phyloP scores from a whole-genome alignment of 768 basidiomycete genomes.

The Naganishia randhawae region DNA sequence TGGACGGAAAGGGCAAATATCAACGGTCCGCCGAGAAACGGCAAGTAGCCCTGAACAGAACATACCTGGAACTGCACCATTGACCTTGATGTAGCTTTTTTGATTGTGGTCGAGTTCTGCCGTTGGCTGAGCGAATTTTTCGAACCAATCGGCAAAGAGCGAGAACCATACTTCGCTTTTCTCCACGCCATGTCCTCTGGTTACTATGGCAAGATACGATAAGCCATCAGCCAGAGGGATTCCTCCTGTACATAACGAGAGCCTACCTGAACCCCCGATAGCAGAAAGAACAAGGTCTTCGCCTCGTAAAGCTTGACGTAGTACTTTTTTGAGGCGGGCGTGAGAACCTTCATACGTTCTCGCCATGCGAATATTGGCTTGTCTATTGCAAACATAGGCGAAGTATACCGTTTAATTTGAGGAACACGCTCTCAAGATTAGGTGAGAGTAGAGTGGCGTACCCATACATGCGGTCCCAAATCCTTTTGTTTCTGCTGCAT shows the following conservation, averaged over 20 bases:
- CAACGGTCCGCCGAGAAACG: too few relatives aligned
- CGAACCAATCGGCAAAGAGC: slow-evolving; percentile 44
- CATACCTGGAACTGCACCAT: slow-evolving; percentile 45
- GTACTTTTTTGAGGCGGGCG: slow-evolving; percentile 25
- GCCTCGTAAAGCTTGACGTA: slow-evolving; percentile 40
- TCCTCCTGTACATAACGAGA: neutral
- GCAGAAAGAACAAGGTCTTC: slow-evolving; percentile 39
- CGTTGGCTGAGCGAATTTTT: slow-evolving; percentile 30
- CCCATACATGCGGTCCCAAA: slow-evolving; percentile 17
- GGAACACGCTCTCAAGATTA: neutral
- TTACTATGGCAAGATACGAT: slow-evolving; percentile 33
- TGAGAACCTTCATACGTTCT: slow-evolving; percentile 24
- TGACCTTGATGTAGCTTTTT: slow-evolving; percentile 20
- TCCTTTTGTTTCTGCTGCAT: neutral
- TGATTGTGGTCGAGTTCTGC: too few relatives aligned
- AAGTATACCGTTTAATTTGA: neutral
- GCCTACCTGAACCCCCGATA: slow-evolving; percentile 46
- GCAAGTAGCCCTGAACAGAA: neutral
- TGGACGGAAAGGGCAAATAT: neutral
- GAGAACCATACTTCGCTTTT: slow-evolving; percentile 43
- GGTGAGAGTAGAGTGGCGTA: neutral
- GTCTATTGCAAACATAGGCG: neutral
- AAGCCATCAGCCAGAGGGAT: neutral
- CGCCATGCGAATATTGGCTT: slow-evolving; percentile 20
- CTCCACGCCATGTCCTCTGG: slow-evolving; percentile 43